Conservation (phyloP, 306 rosid genomes). For the Elaeagnus macrophylla region DNA sequence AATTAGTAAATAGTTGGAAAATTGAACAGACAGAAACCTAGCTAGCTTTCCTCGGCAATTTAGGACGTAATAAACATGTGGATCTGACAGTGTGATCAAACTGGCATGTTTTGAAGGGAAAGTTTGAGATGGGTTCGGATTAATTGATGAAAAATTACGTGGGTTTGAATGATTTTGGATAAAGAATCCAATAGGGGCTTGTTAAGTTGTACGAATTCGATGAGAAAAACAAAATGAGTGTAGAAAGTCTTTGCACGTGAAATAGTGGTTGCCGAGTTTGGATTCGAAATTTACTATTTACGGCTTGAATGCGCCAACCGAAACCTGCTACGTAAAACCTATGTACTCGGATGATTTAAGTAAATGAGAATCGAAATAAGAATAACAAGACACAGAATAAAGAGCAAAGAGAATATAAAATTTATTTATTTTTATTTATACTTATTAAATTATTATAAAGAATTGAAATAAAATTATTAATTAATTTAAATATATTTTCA, state of each 20-base stretch:
- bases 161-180: slow-evolving; percentile 28
- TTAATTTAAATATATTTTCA: no score
- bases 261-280: not conserved
- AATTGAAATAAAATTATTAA: no score
- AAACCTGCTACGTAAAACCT: no score
- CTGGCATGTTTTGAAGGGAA: slow-evolving; percentile 25
- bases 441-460: no score
- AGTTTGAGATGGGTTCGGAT: slow-evolving; percentile 33
- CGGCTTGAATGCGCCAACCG: no score
- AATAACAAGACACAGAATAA: no score
- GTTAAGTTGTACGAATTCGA: slow-evolving; percentile 18
- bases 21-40: not conserved
- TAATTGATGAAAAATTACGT: slow-evolving; percentile 34
- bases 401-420: no score
- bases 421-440: no score
- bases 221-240: slow-evolving; percentile 7
- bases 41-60: slow-evolving; percentile 1
- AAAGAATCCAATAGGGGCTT: slow-evolving; percentile 9
- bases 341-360: no score
- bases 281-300: slow-evolving; percentile 1
- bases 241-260: slow-evolving; percentile 5
- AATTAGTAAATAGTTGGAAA: not conserved
- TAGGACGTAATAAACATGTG: slow-evolving; percentile 20
- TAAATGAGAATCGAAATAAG: no score
- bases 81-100: slow-evolving; percentile 39